Evolutionary conservation across 177 flowering plant species (phyloP).

Genomic region (Telopea speciosissima): DNA sequence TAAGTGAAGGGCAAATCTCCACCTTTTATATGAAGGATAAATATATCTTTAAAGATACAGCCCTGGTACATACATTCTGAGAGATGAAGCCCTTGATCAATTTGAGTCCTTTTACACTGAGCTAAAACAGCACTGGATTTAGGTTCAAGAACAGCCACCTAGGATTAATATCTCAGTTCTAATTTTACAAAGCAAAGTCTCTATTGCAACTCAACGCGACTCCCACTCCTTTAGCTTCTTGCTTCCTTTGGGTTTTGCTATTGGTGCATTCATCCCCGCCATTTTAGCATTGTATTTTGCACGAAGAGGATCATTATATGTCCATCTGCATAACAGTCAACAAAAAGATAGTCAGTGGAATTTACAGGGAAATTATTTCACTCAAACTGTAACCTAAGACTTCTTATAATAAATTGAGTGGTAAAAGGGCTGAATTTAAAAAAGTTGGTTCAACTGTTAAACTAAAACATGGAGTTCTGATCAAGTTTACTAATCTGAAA

Average conservation of each 20-base stretch:
- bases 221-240: constrained; percentile 88
- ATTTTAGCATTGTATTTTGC: constrained; percentile 83
- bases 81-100: no score
- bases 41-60: no score
- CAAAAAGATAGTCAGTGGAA: not conserved
- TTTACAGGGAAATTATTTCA: not conserved
- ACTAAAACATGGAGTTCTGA: not conserved
- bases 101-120: no score
- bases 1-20: no score
- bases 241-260: constrained; percentile 81
- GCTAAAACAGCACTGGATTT: no score
- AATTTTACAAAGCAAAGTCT: not conserved
- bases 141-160: no score
- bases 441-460: not conserved
- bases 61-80: no score
- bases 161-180: not conserved
- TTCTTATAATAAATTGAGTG: not conserved
- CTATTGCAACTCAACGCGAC: constrained; percentile 10
- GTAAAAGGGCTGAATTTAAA: no score
- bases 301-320: constrained; percentile 75
- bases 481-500: not conserved
- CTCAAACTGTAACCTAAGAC: not conserved
- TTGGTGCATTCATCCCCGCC: constrained; percentile 79
- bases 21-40: no score
- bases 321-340: constrained; percentile 52